Evolutionary conservation across 2,329 filamentous ascomycete genomes (phyloP), one percentile per base, ranked within the genome.

Genomic region (Colletotrichum paranaense): DNA sequence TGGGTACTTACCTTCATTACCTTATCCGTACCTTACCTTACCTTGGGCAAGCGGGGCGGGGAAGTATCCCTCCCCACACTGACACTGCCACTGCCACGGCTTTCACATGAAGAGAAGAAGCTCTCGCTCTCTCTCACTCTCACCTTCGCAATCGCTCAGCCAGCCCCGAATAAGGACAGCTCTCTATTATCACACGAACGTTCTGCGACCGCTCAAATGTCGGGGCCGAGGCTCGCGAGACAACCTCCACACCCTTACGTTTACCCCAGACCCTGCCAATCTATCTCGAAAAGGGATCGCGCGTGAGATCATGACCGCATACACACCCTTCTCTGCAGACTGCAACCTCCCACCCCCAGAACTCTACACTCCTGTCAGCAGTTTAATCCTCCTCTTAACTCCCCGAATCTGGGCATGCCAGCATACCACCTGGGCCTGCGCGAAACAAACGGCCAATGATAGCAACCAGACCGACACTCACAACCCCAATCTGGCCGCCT

Each of bases 11-110:
- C 14, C 35, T 16, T 42, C 30, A 9, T 32, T 32, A 32, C 30
- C 30, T 32, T 11, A 32, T 32, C 9, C 30, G 32, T 35, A 19
- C 38, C 38, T 19, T 42, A 12, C 16, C 38, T 19, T 28, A 32
- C 42, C 59, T 52, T 62, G 46, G 38, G n/a, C 46, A 38, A 63
- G 49, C 30, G 62, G 30, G 28, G 62, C 8, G 62, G 60, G 60
- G 60, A 52, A 53, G 46, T n/a, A 22, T n/a, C 24, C 58, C 14
- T 24, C 26, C 46, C 49, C 62, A 42, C 38, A 42, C 16, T 42
- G 38, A 16, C 38, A 42, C 49, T 55, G 26, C 46, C 60, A 53
- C 46, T 32, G 42, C 38, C 26, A 30, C 59, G 32, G 30, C 60
- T 53, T 62, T 63, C 46, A 49, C 60, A 63, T 63, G 60, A 35